Evolutionary conservation across 192 early-diverging fungal species (phyloP).

Genomic region (Backusella morwellensis): DNA sequence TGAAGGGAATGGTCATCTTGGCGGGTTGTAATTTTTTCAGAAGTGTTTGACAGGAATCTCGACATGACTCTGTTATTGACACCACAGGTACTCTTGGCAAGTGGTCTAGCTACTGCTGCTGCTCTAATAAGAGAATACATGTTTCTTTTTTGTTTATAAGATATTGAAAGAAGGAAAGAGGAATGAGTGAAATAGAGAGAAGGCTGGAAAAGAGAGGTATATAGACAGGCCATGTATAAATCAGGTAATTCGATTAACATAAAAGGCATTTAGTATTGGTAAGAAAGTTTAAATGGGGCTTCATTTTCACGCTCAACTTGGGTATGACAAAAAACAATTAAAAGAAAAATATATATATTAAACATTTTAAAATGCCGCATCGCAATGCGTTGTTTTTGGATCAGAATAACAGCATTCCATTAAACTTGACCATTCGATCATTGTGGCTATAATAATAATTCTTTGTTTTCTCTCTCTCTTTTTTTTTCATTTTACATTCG

Average conservation of each 20-base stretch:
- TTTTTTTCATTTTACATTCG: background rate
- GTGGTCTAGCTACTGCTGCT: background rate
- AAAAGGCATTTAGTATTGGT: conserved; percentile 3
- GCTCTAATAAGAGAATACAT: background rate
- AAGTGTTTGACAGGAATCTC: background rate
- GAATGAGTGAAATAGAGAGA: background rate
- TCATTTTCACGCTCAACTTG: background rate
- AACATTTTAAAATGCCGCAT: background rate
- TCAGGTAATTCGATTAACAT: background rate
- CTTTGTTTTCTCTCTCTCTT: background rate
- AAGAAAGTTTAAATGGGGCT: background rate
- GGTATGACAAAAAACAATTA: background rate
- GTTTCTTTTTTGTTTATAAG: background rate
- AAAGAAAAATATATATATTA: background rate
- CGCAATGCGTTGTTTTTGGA: background rate
- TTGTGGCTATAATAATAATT: background rate
- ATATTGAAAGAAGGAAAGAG: background rate
- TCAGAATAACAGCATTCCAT: background rate
- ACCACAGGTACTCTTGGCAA: background rate
- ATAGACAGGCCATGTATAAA: background rate
- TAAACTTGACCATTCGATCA: background rate
- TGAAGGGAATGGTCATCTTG: conserved; percentile 7
- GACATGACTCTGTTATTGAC: background rate
- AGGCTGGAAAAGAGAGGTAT: background rate
- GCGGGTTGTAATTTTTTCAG: background rate